Percentiles rank a stretch among this genome's conserved stretches.
phyloP scores from a whole-genome alignment of 345 rosid genomes.

The Dovyalis caffra region DNA sequence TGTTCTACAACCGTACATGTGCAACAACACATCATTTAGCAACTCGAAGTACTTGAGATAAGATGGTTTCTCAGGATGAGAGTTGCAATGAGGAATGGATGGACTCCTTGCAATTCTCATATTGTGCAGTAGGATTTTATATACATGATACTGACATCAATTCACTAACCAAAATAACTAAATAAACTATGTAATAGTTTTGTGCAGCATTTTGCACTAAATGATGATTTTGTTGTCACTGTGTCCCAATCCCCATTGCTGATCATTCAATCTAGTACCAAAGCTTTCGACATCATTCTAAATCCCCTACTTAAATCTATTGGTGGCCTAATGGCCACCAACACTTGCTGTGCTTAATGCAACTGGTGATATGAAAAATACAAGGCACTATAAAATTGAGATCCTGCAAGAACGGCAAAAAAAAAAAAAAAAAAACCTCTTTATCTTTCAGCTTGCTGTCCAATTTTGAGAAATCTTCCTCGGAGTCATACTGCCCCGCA shows the following conservation, averaged over 20 bases:
- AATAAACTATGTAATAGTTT: neutral
- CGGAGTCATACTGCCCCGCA: conserved; percentile 74
- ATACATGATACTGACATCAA: neutral
- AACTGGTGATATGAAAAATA: neutral
- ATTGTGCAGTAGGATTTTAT: neutral
- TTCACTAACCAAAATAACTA: neutral
- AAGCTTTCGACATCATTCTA: neutral
- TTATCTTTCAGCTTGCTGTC: conserved; percentile 71
- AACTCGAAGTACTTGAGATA: neutral
- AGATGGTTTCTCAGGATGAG: too few relatives aligned
- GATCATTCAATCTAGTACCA: neutral
- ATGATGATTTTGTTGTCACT: neutral
- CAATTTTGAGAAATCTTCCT: conserved; percentile 66
- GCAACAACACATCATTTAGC: neutral
- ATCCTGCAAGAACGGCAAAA: too few relatives aligned
- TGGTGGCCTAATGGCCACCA: neutral
- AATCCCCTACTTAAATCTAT: neutral
- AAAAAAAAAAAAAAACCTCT: conserved; percentile 43
- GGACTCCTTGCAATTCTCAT: too few relatives aligned
- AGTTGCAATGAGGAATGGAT: too few relatives aligned
- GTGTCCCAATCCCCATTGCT: neutral
- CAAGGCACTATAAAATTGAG: neutral
- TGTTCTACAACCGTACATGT: neutral
- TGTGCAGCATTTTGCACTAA: neutral
- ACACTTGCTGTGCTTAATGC: neutral